Conservation (phyloP, 2,329 filamentous ascomycete genomes). For the Aspergillus arachidicola region DNA sequence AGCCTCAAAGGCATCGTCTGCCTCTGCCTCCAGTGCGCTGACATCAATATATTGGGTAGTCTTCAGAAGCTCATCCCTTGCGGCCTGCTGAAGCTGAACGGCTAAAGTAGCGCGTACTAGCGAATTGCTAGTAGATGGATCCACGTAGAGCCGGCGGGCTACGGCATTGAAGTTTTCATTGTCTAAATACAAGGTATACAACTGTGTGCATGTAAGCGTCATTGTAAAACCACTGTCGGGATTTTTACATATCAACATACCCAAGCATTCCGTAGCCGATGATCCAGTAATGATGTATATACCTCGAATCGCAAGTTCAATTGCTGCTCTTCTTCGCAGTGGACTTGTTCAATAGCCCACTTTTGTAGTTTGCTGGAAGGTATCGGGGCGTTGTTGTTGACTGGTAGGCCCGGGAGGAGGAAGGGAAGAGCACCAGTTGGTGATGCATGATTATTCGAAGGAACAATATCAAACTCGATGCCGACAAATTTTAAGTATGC, state of each 20-base stretch:
- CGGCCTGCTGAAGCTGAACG: conserved; percentile 70
- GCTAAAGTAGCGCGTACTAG: conserved; percentile 66
- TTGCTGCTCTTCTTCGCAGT: conserved; percentile 51
- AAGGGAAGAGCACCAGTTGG: conserved; percentile 88
- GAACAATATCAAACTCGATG: conserved; percentile 65
- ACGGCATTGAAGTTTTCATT: conserved; percentile 66
- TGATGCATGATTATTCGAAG: conserved; percentile 91
- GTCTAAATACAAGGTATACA: conserved; percentile 80
- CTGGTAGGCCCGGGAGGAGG: conserved; percentile 62
- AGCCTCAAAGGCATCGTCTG: conserved; percentile 64
- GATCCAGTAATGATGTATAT: conserved; percentile 76
- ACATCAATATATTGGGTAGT: conserved; percentile 56
- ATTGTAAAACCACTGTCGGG: not conserved
- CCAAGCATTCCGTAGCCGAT: conserved; percentile 82
- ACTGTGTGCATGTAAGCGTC: conserved; percentile 44
- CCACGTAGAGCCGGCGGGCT: conserved; percentile 71
- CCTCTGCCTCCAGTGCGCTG: conserved; percentile 61
- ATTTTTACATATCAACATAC: conserved; percentile 48
- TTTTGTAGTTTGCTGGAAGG: conserved; percentile 68
- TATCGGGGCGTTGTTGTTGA: conserved; percentile 52
- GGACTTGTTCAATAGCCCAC: conserved; percentile 63
- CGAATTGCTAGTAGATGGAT: conserved; percentile 59
- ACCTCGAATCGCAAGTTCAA: conserved; percentile 66
- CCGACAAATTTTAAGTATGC: conserved; percentile 78
- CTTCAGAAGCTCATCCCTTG: conserved; percentile 72